Evolutionary conservation across 345 rosid genomes (phyloP).

Genomic region (Cochlearia excelsa): DNA sequence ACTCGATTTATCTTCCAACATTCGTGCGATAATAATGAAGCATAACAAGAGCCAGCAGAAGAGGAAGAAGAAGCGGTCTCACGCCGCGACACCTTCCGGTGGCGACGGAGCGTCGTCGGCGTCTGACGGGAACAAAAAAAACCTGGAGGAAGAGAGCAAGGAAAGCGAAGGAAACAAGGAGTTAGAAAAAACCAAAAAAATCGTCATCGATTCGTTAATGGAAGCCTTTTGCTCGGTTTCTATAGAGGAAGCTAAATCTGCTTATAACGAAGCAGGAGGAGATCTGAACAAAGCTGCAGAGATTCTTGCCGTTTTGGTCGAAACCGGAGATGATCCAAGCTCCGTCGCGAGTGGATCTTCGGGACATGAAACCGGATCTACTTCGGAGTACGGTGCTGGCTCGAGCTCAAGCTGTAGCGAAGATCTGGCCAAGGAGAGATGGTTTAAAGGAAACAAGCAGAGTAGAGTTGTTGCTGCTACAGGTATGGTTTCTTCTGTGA

Average conservation of each 20-base stretch:
- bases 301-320: constrained; percentile 36
- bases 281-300: constrained; percentile 51
- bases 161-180: constrained; percentile 13
- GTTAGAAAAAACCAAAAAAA: constrained; percentile 13
- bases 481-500: constrained; percentile 78
- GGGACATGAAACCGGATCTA: constrained; percentile 43
- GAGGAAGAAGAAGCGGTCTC: constrained; percentile 47
- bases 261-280: constrained; percentile 45
- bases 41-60: constrained; percentile 36
- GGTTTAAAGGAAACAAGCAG: constrained; percentile 45
- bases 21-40: constrained; percentile 43
- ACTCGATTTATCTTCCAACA: background rate
- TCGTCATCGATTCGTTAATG: constrained; percentile 35
- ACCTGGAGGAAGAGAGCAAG: constrained; percentile 20
- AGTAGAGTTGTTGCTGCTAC: constrained; percentile 64
- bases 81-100: constrained; percentile 24
- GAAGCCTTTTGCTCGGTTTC: constrained; percentile 56
- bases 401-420: constrained; percentile 40
- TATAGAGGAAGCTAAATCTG: constrained; percentile 48
- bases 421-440: constrained; percentile 27
- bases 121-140: constrained; percentile 32
- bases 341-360: constrained; percentile 46
- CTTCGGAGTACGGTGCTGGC: constrained; percentile 41
- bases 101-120: constrained; percentile 20
- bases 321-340: constrained; percentile 46